Conservation (phyloP, 192 early-diverging fungal species). For the Coemansia umbellata region DNA sequence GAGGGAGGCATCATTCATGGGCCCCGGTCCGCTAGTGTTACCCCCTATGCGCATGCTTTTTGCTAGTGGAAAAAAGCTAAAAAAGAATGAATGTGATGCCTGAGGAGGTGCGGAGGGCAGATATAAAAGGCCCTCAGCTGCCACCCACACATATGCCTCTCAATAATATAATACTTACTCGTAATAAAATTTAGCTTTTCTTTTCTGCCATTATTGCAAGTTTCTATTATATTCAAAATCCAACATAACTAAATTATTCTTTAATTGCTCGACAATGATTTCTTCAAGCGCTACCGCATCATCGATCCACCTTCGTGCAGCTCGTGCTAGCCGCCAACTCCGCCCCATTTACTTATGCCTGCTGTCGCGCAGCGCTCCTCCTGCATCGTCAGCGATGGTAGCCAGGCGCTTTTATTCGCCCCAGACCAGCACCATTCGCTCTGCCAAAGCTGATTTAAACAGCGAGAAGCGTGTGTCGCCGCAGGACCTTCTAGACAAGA, state of each 20-base stretch:
- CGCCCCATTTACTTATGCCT: neutral
- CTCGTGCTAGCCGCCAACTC: neutral
- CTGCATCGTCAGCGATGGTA: slow-evolving; percentile 12
- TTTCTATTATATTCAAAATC: slow-evolving; percentile 3
- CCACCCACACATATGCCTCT: too few relatives aligned
- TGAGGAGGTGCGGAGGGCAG: too few relatives aligned
- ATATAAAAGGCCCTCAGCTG: too few relatives aligned
- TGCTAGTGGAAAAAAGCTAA: too few relatives aligned
- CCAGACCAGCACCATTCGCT: slow-evolving; percentile 5
- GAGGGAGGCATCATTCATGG: too few relatives aligned
- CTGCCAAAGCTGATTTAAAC: neutral
- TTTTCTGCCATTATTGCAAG: too few relatives aligned
- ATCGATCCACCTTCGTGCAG: neutral
- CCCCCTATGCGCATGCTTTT: too few relatives aligned
- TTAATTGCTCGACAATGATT: slow-evolving; percentile 1
- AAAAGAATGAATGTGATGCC: too few relatives aligned
- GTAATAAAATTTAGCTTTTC: too few relatives aligned
- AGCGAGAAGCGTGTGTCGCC: slow-evolving; percentile 7
- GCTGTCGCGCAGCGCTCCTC: neutral
- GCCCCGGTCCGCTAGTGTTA: too few relatives aligned
- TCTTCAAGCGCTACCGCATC: neutral
- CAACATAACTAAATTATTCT: neutral
- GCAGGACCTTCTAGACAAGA: slow-evolving; percentile 35
- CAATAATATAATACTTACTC: too few relatives aligned
- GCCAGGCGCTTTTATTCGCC: slow-evolving; percentile 17